Base-by-base conservation (phyloP, 176 grass and related monocot species). In the Panicum miliaceum region DNA sequence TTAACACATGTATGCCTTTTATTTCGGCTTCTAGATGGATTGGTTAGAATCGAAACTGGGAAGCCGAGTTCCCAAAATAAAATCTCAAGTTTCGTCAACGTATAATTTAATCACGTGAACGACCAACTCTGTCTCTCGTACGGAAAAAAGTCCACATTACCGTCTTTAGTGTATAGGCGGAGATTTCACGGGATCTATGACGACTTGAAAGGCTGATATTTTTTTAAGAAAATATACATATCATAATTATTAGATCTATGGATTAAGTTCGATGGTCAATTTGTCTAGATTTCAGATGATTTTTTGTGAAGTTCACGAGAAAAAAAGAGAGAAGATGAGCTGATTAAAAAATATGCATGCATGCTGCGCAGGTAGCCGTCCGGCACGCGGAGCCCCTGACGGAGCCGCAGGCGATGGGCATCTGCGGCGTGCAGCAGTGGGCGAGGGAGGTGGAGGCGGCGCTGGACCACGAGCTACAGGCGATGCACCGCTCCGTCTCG, bases 311-410 rank as follows among this genome's bases (percentile, higher is more conserved):
- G 29, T 51, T 73, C 11, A 5, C 9, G 12, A 29, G 13, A 29
- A 46, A 12, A 51, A 56, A 12, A n/a, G 18, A 57, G 7, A 40
- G 11, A 77, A 14, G 15, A 45, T 32, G 12, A 7, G 34, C 3
- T 0, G 35, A 22, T 8, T 1, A 56, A 22, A n/a, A n/a, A n/a
- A n/a, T n/a, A 47, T 51, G 47, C 32, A 22, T 23, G 27, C 0
- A 12, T 25, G 47, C 3, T 59, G 3, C 2, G 57, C 8, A 90
- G 90, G 10, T 86, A 37, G 58, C 82, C 2, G 59, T 4, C 1
- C 82, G 85, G 42, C 91, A 93, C 25, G 61, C 86, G 34, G 88
- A 93, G 81, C 76, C 81, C 0, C 26, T 90, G 41, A 93, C 87
- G 23, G 81, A 90, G 81, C 42, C 81, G 52, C 85, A 93, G 66